Conservation (phyloP, 805 yeast genomes). For the Wickerhamomyces strasburgensis region DNA sequence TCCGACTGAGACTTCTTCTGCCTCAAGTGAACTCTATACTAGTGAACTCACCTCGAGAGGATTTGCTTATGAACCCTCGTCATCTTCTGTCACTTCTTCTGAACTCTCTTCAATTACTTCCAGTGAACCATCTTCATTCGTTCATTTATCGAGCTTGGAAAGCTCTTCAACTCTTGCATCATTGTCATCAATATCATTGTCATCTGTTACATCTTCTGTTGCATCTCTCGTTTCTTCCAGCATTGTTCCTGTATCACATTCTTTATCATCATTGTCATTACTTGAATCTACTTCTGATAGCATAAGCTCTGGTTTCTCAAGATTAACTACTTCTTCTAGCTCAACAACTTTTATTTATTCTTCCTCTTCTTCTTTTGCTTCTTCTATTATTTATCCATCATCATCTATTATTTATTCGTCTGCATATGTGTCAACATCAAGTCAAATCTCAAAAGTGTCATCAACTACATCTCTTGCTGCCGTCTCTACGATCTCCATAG, state of each 20-base stretch:
- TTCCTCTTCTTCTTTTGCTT: not conserved
- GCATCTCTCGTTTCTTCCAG: not conserved
- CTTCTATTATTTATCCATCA: not conserved
- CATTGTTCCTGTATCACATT: not conserved
- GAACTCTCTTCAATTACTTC: not conserved
- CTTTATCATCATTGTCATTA: not conserved
- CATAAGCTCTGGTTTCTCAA: too few relatives aligned
- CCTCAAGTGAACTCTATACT: too few relatives aligned
- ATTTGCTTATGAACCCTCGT: too few relatives aligned
- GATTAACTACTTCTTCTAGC: not conserved
- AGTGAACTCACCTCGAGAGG: too few relatives aligned
- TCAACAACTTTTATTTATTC: not conserved
- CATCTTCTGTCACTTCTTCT: not conserved
- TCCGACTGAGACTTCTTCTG: too few relatives aligned
- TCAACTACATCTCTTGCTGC: too few relatives aligned
- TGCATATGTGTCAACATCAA: too few relatives aligned
- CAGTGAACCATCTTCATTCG: not conserved
- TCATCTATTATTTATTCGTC: not conserved
- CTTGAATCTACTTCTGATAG: not conserved
- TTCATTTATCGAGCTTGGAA: too few relatives aligned
- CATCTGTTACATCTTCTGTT: not conserved
- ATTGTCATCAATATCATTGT: not conserved
- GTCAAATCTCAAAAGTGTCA: too few relatives aligned
- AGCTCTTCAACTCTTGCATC: too few relatives aligned
- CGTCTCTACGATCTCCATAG: too few relatives aligned